Evolutionary conservation across 2,329 filamentous ascomycete species (phyloP), one percentile per base, ranked within the genome.

Genomic region (Lachnellula subtilissima): DNA sequence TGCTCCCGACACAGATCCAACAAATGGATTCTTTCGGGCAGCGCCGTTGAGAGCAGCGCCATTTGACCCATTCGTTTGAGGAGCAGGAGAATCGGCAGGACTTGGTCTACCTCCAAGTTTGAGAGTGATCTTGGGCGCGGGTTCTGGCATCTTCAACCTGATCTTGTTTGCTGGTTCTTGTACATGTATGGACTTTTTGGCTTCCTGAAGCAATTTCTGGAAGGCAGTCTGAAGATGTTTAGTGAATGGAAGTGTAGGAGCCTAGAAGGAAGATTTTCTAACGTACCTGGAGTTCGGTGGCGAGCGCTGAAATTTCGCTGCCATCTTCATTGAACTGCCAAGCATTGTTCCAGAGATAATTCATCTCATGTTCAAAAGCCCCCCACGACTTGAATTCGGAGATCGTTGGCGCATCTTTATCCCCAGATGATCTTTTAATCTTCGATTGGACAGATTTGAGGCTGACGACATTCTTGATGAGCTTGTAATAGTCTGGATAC

Each of bases 281-380:
- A 64, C 72, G 52, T 75, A 90, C 89, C 82, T 95, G 86, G 6
- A 97, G 81, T 57, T 94, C 85, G 49, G 85, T 82, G 0, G 91
- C 90, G 58, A 94, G 77, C 22, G 82, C 78, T 61, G 86, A 90
- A 51, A 96, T 92, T 15, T 91, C 87, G 67, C 92, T 96, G 4
- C 87, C 89, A 68, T 96, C 91, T 71, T 96, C 90, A 64, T 97
- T 97, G 76, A 93, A 97, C 57, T 87, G 87, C 66, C 85, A 88
- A 0, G 91, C 91, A 71, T 97, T 97, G 49, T 80, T 81, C 92
- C 92, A 97, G 45, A 97, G 85, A 52, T 89, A 79, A 65, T 85
- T 88, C 12, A 89, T 80, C 66, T 89, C 88, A 53, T 91, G 85
- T 69, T 91, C 90, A 62, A 96, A 90, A 0, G 85, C 80, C 55